phyloP scores from a whole-genome alignment of 345 rosid species.

The Gossypium stocksii region DNA sequence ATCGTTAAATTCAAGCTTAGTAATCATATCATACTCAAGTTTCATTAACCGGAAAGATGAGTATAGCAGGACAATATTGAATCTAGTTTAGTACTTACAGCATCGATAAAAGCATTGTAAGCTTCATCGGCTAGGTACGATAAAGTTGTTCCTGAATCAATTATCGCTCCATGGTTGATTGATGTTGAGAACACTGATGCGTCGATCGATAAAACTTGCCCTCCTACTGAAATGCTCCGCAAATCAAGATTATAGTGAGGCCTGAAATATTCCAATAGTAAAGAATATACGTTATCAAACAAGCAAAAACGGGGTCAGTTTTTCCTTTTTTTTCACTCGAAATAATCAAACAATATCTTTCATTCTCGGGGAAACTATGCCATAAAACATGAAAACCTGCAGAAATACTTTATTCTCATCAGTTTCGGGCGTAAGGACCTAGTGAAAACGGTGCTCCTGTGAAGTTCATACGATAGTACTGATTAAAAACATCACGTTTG shows the following conservation, averaged over 20 bases:
- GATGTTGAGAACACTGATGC: constrained; percentile 70
- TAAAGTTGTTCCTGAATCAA: constrained; percentile 94
- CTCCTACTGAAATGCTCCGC: constrained; percentile 73
- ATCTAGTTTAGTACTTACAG: constrained; percentile 54
- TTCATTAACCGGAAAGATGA: neutral
- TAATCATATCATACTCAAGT: neutral
- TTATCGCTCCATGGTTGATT: constrained; percentile 67
- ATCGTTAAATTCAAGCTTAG: neutral
- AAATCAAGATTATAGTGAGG: constrained; percentile 91
- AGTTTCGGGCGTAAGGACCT: neutral
- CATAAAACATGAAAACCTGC: no score
- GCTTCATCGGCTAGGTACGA: constrained; percentile 85
- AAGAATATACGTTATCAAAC: neutral
- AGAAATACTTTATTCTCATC: neutral
- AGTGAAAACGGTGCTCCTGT: neutral
- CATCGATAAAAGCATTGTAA: constrained; percentile 54
- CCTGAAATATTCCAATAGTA: constrained; percentile 42
- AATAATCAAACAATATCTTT: neutral
- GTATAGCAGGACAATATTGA: neutral
- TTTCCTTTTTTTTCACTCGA: neutral
- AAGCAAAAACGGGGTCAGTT: neutral
- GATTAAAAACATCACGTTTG: no score
- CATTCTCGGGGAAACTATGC: neutral
- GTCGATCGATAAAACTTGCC: constrained; percentile 57
- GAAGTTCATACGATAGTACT: neutral